A percentile compares a stretch with the other conserved stretches of the same genome.
Conservation (phyloP, 805 yeast genomes). For the Ogataea parapolymorpha region DNA sequence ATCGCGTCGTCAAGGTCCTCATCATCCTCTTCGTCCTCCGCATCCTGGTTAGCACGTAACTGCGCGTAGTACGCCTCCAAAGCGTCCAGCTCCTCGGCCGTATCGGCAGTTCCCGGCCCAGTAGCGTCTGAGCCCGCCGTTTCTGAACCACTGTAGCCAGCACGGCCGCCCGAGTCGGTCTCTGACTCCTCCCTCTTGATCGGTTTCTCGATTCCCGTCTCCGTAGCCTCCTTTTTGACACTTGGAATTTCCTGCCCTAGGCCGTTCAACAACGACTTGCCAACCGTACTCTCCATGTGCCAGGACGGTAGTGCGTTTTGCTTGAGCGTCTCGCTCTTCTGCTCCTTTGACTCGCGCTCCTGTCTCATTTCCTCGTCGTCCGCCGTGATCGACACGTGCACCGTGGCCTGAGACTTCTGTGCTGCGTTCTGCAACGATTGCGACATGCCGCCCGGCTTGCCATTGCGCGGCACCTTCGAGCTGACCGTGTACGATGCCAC, state of each 20-base stretch:
- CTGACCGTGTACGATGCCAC: constrained; percentile 63
- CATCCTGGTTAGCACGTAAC: constrained; percentile 65
- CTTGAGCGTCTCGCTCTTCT: constrained; percentile 65
- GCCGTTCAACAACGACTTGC: constrained; percentile 55
- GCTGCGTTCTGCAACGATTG: constrained; percentile 34
- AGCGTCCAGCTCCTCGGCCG: constrained; percentile 69
- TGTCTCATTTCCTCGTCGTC: constrained; percentile 69
- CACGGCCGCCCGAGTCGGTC: constrained; percentile 2
- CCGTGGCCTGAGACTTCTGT: constrained; percentile 67
- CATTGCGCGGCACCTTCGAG: constrained; percentile 37
- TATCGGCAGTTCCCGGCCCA: constrained; percentile 37
- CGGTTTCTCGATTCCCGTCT: constrained; percentile 14
- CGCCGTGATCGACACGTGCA: constrained; percentile 86
- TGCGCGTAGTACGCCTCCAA: constrained; percentile 73
- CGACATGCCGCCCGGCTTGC: constrained; percentile 24
- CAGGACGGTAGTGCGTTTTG: constrained; percentile 96
- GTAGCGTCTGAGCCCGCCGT: constrained; percentile 13
- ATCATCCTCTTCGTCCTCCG: constrained; percentile 49
- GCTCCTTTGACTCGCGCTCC: constrained; percentile 63
- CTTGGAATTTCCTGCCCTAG: constrained; percentile 46
- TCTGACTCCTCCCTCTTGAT: constrained; percentile 16
- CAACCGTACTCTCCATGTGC: constrained; percentile 92
- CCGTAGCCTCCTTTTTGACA: constrained; percentile 22
- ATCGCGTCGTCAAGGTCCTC: constrained; percentile 30
- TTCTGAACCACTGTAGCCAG: constrained; percentile 6